phyloP scores from a whole-genome alignment of 163 green algal species.

The Chlorella variabilis region DNA sequence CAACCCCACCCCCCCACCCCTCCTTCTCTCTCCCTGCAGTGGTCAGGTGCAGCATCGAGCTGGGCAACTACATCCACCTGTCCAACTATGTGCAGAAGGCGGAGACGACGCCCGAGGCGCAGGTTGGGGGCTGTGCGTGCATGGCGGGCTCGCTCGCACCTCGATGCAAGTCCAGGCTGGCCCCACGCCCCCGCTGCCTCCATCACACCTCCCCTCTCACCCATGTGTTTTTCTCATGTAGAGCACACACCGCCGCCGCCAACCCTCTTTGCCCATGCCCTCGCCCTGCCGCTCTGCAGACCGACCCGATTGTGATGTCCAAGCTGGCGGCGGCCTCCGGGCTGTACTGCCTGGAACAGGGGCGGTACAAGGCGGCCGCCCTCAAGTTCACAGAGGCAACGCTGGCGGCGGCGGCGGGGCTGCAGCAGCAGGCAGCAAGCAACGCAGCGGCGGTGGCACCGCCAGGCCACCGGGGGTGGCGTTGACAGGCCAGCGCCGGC shows the following conservation, averaged over 20 bases:
- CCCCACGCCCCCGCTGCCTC: too few relatives aligned
- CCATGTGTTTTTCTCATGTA: too few relatives aligned
- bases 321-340: conserved; percentile 81
- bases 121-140: conserved; percentile 42
- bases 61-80: conserved; percentile 88
- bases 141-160: too few relatives aligned
- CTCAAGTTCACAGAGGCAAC: conserved; percentile 72
- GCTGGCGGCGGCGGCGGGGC: background rate
- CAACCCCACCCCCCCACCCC: too few relatives aligned
- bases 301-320: conserved; percentile 60
- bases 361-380: conserved; percentile 85
- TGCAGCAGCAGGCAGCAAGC: too few relatives aligned
- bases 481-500: too few relatives aligned
- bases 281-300: conserved; percentile 40
- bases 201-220: too few relatives aligned
- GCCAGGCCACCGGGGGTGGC: background rate
- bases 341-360: conserved; percentile 70
- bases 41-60: conserved; percentile 80
- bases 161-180: too few relatives aligned
- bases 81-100: conserved; percentile 89
- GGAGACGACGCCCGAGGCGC: conserved; percentile 67
- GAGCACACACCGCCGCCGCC: too few relatives aligned
- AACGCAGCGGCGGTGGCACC: background rate
- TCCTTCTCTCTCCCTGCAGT: too few relatives aligned
- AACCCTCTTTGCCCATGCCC: too few relatives aligned